A percentile compares a stretch with the other conserved stretches of the same genome.
Evolutionary conservation across 2,329 filamentous ascomycete genomes (phyloP).

Genomic region (Trichoderma breve): DNA sequence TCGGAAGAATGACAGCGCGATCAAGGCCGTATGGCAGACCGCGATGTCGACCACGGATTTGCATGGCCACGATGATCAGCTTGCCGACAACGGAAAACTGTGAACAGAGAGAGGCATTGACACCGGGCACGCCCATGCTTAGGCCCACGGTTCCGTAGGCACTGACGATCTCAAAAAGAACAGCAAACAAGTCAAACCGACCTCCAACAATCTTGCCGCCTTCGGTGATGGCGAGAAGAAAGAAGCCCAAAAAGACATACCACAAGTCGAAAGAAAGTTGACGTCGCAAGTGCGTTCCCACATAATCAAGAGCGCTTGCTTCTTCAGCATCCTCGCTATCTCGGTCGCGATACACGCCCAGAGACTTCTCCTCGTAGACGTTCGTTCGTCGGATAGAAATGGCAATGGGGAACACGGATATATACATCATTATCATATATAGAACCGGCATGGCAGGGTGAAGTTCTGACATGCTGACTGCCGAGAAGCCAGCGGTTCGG

Average conservation of each 20-base stretch:
- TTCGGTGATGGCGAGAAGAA: slow-evolving; percentile 88
- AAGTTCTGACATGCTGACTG: slow-evolving; percentile 71
- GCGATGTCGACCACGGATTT: slow-evolving; percentile 67
- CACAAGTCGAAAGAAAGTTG: slow-evolving; percentile 97
- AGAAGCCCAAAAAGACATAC: slow-evolving; percentile 93
- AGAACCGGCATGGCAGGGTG: slow-evolving; percentile 92
- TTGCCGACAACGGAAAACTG: slow-evolving; percentile 76
- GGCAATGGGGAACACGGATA: slow-evolving; percentile 93
- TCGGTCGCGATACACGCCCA: slow-evolving; percentile 65
- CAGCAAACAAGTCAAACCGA: slow-evolving; percentile 65
- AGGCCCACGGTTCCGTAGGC: slow-evolving; percentile 94
- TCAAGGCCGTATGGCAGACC: slow-evolving; percentile 66
- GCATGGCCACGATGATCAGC: slow-evolving; percentile 66
- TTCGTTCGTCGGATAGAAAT: slow-evolving; percentile 93
- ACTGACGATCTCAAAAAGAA: slow-evolving; percentile 83
- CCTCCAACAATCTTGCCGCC: slow-evolving; percentile 63
- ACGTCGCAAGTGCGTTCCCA: slow-evolving; percentile 84
- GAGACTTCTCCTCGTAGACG: slow-evolving; percentile 88
- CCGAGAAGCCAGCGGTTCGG: slow-evolving; percentile 84
- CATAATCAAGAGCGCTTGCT: slow-evolving; percentile 70
- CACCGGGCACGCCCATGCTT: slow-evolving; percentile 73
- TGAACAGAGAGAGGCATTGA: slow-evolving; percentile 77
- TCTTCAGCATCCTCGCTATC: slow-evolving; percentile 48
- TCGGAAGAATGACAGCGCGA: slow-evolving; percentile 58
- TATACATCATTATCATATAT: slow-evolving; percentile 99